These are phyloP conservation scores for Pythium sp. DNA, from an alignment of 352 stramenopile genomes.

Conservation along the genomic window DNA sequence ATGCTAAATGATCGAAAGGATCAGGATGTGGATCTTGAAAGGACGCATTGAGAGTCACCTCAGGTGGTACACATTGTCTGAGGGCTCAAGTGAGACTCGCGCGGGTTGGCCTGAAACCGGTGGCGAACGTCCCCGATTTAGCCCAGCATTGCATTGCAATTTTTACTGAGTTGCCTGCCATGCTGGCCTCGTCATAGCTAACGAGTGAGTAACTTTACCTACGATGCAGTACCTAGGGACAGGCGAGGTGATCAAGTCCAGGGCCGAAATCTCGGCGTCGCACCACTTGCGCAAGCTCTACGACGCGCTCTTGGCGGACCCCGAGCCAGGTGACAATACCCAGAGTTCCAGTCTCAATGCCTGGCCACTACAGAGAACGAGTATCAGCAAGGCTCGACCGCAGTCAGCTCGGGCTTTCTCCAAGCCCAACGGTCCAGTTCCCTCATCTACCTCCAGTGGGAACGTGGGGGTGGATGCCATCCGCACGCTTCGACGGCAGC, in stretches of 20 bases:
- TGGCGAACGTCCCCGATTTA: no score
- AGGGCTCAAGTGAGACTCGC: no score
- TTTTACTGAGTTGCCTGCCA: neutral
- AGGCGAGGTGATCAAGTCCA: constrained; percentile 16
- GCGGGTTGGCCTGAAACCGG: no score
- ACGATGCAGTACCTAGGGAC: neutral
- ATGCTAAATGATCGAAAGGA: neutral
- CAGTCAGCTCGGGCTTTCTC: constrained; percentile 15
- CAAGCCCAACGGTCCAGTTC: neutral
- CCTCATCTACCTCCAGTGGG: neutral
- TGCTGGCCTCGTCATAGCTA: neutral
- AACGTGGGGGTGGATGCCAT: constrained; percentile 20
- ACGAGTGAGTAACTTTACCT: no score
- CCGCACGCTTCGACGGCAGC: constrained; percentile 19
- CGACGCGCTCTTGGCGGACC: constrained; percentile 15
- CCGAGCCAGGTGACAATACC: neutral
- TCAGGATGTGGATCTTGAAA: neutral
- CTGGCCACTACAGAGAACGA: neutral
- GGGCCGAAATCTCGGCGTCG: constrained; percentile 29
- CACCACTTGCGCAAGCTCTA: constrained; percentile 30
- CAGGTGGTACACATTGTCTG: no score
- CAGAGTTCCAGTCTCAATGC: neutral
- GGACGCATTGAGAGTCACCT: no score
- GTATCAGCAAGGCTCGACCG: neutral
- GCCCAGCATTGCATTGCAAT: no score